Evolutionary conservation across 1,284 basidiomycete species (phyloP), one percentile per base, ranked within the genome.

Genomic region (Pseudomicrostroma phylloplanum): DNA sequence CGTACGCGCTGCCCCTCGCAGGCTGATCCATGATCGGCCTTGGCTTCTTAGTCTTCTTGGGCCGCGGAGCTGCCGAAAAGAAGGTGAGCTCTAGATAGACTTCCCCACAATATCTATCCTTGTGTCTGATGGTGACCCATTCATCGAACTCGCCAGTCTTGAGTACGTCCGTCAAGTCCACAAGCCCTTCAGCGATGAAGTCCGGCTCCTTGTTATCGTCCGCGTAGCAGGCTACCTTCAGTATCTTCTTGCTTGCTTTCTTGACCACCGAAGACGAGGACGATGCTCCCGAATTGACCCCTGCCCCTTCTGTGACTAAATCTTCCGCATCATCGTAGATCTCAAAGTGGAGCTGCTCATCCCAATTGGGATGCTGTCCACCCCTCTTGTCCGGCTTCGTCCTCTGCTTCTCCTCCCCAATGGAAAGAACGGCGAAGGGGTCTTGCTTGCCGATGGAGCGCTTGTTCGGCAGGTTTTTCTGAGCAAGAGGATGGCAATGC

Each of bases 321-420:
- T 88, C 87, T 59, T 89, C 86, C 21, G 85, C 82, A 68, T 92
- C 90, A 74, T 94, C 91, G 70, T 84, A 86, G 64, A 99, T 83
- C 39, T 89, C 88, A 80, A 98, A 98, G 54, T 96, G 88, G 69
- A 98, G 84, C 81, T 99, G 94, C 76, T 96, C 92, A 79, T 99
- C 96, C 94, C 96, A 99, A 80, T 91, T 90, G 8, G 94, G 96
- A 80, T 96, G 92, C 80, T 98, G 94, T 3, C 96, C 96, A 58
- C 96, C 94, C 43, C 92, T 88, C 79, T 91, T 93, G 80, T 97
- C 90, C 8, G 92, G 66, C 40, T 67, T 67, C 15, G 77, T 78
- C 86, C 80, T 89, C 89, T 36, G 94, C 93, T 57, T 57, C 26
- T 72, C 66, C 17, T 59, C 55, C 73, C 89, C 89, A 63, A 92